Evolutionary conservation across 495 filamentous ascomycete species (phyloP).

Genomic region (Hypomontagnella submonticulosa): DNA sequence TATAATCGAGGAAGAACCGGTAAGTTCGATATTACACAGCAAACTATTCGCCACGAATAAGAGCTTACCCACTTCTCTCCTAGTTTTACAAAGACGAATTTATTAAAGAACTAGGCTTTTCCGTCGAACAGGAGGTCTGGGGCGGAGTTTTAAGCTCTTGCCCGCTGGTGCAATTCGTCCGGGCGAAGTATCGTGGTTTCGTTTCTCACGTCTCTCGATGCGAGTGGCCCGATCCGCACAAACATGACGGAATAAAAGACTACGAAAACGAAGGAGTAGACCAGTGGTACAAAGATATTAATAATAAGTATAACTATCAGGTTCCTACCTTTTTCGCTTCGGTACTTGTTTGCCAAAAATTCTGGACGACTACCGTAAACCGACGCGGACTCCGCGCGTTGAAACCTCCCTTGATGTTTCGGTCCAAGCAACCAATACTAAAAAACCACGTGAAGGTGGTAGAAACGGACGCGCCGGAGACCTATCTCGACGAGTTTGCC

Average conservation of each 20-base stretch:
- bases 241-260: too few relatives aligned
- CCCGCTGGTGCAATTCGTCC: not conserved
- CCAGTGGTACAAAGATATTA: not conserved
- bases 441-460: not conserved
- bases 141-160: not conserved
- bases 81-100: slow-evolving; percentile 14
- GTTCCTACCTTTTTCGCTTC: slow-evolving; percentile 1
- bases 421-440: not conserved
- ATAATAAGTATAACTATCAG: not conserved
- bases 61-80: not conserved
- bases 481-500: not conserved
- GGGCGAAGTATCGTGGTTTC: too few relatives aligned
- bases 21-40: not conserved
- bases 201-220: too few relatives aligned
- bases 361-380: slow-evolving; percentile 10
- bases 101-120: slow-evolving; percentile 8
- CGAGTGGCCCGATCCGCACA: not conserved
- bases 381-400: slow-evolving; percentile 3
- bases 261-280: not conserved
- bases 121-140: not conserved
- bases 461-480: not conserved
- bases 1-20: slow-evolving; percentile 1
- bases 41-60: not conserved
- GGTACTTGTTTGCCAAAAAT: slow-evolving; percentile 13
- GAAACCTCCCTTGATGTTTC: slow-evolving; percentile 1